Evolutionary conservation across 345 rosid genomes (phyloP), one percentile per base, ranked within the genome.

Genomic region (Rhodomyrtus tomentosa): DNA sequence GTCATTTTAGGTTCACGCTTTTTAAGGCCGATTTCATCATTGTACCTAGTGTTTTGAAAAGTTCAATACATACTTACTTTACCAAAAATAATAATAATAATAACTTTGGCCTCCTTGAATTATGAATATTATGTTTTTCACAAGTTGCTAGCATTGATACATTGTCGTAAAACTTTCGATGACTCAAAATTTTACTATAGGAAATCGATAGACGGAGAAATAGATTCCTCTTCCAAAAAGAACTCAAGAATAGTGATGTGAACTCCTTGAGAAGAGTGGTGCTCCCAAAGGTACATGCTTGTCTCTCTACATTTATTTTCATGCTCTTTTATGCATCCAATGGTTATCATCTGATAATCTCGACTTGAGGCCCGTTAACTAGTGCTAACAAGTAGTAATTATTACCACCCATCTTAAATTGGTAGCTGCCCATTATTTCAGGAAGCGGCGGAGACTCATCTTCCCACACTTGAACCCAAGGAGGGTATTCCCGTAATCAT

Each of bases 161-260:
- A 25, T 25, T 7, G 8, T 80, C 6, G 2, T 8, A 4, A 38
- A 81, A 22, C 27, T 15, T 49, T 4, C 5, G 1, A 50, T 51
- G 53, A 50, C 22, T 51, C 21, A 16, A 15, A 22, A 3, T 50
- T 51, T 29, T 9, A 54, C 45, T 73, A 22, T 56, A 95, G 98
- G 95, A 87, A 72, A 90, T 94, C 68, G 96, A 97, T 89, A 89
- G 91, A 15, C 86, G 85, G 89, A 92, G 90, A 84, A 62, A 95
- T 86, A 91, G 91, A 83, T 97, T 95, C 88, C 96, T 95, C 12
- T 97, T 97, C 91, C 96, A 95, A 81, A 97, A 97, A 92, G 96
- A 95, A 81, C 93, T 97, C 80, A 95, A 95, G 95, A 95, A 94
- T 90, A 96, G 99, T 85, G 99, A 97, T 79, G 99, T 95, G 58